Base-by-base conservation (phyloP, 257 asterid species). In the Salvia splendens region DNA sequence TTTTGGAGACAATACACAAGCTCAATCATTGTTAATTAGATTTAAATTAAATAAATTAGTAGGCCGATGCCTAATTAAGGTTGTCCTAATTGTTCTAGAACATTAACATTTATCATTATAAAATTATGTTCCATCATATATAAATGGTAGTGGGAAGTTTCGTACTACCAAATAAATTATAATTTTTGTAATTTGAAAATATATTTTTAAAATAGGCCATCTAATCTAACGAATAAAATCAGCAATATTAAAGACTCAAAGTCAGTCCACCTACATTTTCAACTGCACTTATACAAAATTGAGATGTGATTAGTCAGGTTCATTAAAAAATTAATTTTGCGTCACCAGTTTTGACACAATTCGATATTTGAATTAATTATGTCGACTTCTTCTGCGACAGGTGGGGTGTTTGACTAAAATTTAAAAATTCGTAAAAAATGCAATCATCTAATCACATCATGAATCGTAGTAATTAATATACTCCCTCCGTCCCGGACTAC, bases 1-100 rank as follows among this genome's bases (percentile, higher is more conserved):
- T 70, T 78, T 70, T 40, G 61, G 75, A 55, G 75, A 61, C 60
- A 57, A 47, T 9, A 49, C 40, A 54, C 65, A 17, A 33, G 6
- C 38, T 33, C 49, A 33, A 61, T 62, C 3, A 4, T 2, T 4
- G 16, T 52, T 36, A 8, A 30, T 20, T 50, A 15, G 17, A 43
- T 24, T 24, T 1, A 24, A 24, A 24, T 24, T 24, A 24, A 24
- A 24, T 2, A 24, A 24, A 24, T 24, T 1, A 24, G 30, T 24
- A 24, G 30, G 30, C 30, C 30, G 30, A 24, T 24, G 1, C 2
- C 30, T 3, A 24, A 24, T 24, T 24, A 24, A 24, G 1, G 1
- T 24, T 24, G 30, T 24, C 30, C 30, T 24, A 24, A 24, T 24
- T 24, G 30, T 24, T 24, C 30, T 24, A 24, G 30, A 24, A 24